Percentiles rank a stretch among this genome's conserved stretches.
phyloP scores from a whole-genome alignment of 2,329 filamentous ascomycete species.

The Cordyceps tenuipes region DNA sequence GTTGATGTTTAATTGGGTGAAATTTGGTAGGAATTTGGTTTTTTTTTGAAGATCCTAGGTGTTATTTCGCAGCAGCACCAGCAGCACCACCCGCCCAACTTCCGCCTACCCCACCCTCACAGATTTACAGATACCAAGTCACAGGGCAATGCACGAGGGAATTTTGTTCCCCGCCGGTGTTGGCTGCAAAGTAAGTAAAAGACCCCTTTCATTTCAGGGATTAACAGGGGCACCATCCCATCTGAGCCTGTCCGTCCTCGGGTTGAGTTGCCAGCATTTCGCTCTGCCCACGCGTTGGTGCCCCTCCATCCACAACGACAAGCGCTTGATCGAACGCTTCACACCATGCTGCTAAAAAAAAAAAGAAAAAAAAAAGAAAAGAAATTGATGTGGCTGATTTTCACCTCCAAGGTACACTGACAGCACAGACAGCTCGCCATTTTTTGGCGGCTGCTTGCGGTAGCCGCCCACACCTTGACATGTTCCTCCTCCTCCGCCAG shows the following conservation, averaged over 20 bases:
- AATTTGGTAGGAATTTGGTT: neutral
- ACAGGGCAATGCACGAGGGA: neutral
- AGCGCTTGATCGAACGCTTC: constrained; percentile 6
- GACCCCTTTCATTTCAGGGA: constrained; percentile 11
- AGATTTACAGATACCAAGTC: neutral
- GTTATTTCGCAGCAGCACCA: too few relatives aligned
- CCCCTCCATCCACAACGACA: neutral
- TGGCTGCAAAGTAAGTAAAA: neutral
- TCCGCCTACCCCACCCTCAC: neutral
- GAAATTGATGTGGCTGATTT: too few relatives aligned
- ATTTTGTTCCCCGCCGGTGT: neutral
- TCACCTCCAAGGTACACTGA: neutral
- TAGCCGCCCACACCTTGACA: neutral
- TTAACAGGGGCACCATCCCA: too few relatives aligned
- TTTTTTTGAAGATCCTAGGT: neutral
- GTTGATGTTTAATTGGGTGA: neutral
- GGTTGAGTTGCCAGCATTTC: neutral
- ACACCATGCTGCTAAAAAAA: neutral
- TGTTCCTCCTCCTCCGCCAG: neutral
- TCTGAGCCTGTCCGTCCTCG: too few relatives aligned
- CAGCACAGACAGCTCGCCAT: neutral
- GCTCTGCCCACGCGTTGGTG: too few relatives aligned
- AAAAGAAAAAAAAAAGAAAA: too few relatives aligned
- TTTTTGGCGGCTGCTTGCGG: neutral
- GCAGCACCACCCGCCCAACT: neutral